Base-by-base conservation (phyloP, 2,329 filamentous ascomycete genomes). In the Paraphoma sp. region DNA sequence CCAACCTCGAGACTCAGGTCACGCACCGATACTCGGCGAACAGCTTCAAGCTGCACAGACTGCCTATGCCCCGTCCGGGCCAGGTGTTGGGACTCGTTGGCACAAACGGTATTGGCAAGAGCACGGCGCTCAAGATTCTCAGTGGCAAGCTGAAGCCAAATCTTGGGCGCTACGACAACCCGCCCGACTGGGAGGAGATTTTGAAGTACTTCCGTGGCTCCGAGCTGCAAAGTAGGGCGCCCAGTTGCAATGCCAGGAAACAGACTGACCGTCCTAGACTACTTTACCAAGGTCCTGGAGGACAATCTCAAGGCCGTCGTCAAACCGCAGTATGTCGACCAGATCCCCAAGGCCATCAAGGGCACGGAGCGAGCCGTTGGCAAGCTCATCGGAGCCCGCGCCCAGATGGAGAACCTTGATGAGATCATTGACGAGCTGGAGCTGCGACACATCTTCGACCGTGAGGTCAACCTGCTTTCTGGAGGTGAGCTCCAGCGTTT, bases 21-120 rank as follows among this genome's bases (percentile, higher is more conserved):
- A 98, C 95, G 68, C 96, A 99, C 80, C 91, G 95, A 76, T 99
- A 99, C 84, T 96, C 94, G 53, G 94, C 95, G 78, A 99, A 99
- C 86, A 97, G 93, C 83, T 99, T 99, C 88, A 99, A 99, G 86
- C 88, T 99, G 67, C 95, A 99, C 80, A 89, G 96, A 70, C 85
- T 98, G 74, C 95, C 96, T 55, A 97, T 94, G 86, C 95, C 95
- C 62, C 89, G 95, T 59, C 94, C 95, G 31, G 95, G 95, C 61
- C 92, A 98, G 76, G 96, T 99, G 30, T 82, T 99, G 55, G 95
- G 95, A 83, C 86, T 99, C 50, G 96, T 99, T 44, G 96, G 95
- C 78, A 98, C 95, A 71, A 99, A 99, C 87, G 95, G 96, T 92
- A 99, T 98, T 72, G 95, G 95, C 80, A 99, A 99, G 87, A 97